Evolutionary conservation across 2,329 filamentous ascomycete species (phyloP).

Genomic region (Malbranchea cinnamomea): DNA sequence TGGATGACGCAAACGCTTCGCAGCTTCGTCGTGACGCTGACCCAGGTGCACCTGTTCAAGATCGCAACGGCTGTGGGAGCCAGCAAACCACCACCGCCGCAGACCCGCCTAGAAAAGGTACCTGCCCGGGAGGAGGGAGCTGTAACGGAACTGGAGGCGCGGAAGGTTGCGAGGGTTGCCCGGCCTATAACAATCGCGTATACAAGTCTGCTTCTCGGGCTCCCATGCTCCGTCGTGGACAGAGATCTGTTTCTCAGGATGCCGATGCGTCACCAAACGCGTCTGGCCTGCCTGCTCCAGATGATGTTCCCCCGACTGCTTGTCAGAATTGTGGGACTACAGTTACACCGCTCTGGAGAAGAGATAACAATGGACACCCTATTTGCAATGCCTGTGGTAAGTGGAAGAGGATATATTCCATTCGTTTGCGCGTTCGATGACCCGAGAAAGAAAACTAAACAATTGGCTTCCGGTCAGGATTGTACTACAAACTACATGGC

Average conservation of each 20-base stretch:
- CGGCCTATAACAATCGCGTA: conserved; percentile 92
- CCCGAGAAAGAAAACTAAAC: no score
- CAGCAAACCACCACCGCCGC: no score
- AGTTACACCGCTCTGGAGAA: conserved; percentile 87
- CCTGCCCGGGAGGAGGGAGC: conserved; percentile 83
- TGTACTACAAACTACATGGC: conserved; percentile 94
- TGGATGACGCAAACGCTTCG: conserved; percentile 11
- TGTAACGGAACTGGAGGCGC: conserved; percentile 95
- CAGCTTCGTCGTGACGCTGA: no score
- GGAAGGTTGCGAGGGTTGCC: conserved; percentile 87
- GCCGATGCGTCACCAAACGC: conserved; percentile 11
- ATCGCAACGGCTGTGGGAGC: no score
- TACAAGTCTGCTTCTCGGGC: conserved; percentile 59
- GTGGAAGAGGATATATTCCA: conserved; percentile 21
- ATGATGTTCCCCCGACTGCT: conserved; percentile 54
- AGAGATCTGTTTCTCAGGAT: conserved; percentile 14
- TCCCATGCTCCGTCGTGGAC: conserved; percentile 16
- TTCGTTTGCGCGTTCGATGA: no score
- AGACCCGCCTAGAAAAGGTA: conserved; percentile 52
- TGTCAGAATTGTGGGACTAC: conserved; percentile 97
- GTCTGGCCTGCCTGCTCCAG: conserved; percentile 7
- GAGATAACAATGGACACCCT: conserved; percentile 86
- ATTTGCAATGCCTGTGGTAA: conserved; percentile 97
- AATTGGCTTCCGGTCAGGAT: no score
- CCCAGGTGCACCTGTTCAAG: no score